Evolutionary conservation across 768 basidiomycete species (phyloP), one percentile per base, ranked within the genome.

Genomic region (Suillus luteus): DNA sequence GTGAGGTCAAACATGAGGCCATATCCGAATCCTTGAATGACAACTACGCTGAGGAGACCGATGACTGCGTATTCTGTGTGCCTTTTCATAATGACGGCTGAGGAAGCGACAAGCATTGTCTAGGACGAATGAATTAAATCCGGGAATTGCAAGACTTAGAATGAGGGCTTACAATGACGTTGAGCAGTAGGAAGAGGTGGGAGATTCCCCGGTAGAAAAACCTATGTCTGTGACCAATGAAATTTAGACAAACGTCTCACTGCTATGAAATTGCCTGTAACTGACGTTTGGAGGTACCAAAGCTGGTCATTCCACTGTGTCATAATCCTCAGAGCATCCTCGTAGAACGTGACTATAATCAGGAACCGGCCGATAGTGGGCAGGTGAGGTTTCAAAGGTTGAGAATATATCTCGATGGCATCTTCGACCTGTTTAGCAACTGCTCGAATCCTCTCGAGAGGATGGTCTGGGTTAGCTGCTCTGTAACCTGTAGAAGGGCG

Each of bases 1-100:
- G 93, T 99, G 76, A 99, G 85, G 83, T 99, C 97, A 78, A 99
- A 99, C 72, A 99, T 96, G 75, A 99, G 92, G 40, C 97, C 97
- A 72, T 99, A 99, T 69, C 97, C 97, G 69, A 99, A 92, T 52
- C 96, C 96, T 79, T 99, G 97, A 52, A 95, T 87, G 70, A 99
- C 78, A 62, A 99, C 96, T 58, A 99, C 97, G 58, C 81, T 83
- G 61, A 99, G 84, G 54, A 99, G 90, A 69, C 95, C 95, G 54
- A 88, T 87, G 67, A 96, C 92, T 15, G 96, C 90, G 73, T 86
- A 89, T 81, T 96, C 95, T 1, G 94, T 91, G 79, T 90, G 86
- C 61, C 88, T 86, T 77, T 95, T 96, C 64, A 86, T 81, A 72
- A 99, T 94, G 71, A 99, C 86, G 22, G 92, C 88, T 27, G 85